Evolutionary conservation across 2,329 filamentous ascomycete genomes (phyloP), one percentile per base, ranked within the genome.

Genomic region (Chrysosphaeria jannelii): DNA sequence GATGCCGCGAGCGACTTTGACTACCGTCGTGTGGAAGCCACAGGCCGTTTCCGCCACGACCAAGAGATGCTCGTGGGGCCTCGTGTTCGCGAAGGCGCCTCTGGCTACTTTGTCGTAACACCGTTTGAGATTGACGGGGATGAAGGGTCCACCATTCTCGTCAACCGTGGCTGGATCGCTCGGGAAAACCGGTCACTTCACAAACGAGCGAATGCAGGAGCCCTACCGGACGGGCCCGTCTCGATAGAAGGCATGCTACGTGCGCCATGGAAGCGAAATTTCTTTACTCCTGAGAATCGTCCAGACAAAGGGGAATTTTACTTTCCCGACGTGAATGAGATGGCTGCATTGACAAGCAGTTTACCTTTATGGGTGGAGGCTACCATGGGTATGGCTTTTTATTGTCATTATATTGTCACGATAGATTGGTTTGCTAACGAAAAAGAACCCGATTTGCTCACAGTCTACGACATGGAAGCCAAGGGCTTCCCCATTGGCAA

Each of bases 31-130:
- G 72, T 97, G 23, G 57, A 61, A 30, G 69, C 76, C 8, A 60
- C 51, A 0, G 85, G 85, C 7, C 50, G 44, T 26, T 65, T 76
- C 34, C 51, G 71, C 19, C 85, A 97, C 44, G 79, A 91, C 40
- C 63, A 72, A 41, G 85, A 97, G 50, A 97, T 97, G 79, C 53
- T 97, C 24, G 65, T 97, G 28, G 85, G 85, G 1, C 85, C 85
- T 27, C 63, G 85, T 22, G 63, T 90, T 50, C 58, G 65, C 30
- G 81, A 97, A 30, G 81, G 81, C 8, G 61, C 81, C 38, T 69
- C 90, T 39, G 85, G 85, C 3, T 97, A 65, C 45, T 60, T 88
- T 36, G 81, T 97, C 18, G 51, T 97, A 13, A 97, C 85, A 21
- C 85, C 85, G 11, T 50, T 97, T 5, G 78, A 91, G 46, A 29